Base-by-base conservation (phyloP, 179 eudicot species). In the Drosera spatulata region DNA sequence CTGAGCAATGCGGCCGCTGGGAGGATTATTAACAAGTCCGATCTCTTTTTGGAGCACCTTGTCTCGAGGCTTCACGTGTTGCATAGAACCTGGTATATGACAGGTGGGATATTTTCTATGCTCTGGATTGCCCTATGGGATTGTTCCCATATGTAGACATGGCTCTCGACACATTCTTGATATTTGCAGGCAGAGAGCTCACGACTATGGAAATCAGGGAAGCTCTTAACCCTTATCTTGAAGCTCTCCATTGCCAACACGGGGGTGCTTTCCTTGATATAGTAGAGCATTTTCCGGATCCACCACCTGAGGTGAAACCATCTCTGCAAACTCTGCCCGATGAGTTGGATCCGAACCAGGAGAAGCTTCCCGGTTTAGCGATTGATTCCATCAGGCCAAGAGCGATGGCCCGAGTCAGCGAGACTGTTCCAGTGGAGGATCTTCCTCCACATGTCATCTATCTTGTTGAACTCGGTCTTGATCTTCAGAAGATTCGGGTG, bases 141-240 rank as follows among this genome's bases (percentile, higher is more conserved):
- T 10, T 44, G 51, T 58, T 22, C 33, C 33, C 33, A 22, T 22
- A 0, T 22, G 33, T 12, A 43, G 10, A 15, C 41, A 14, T 52
- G 13, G 58, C 22, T 50, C 59, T 5, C 3, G 44, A 61, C 9
- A 50, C n/a, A 10, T 60, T 62, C 62, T 59, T 69, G 47, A 6
- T 42, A 22, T 40, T 63, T 66, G 50, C 72, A 88, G 95, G 95
- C 39, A 74, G 86, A 63, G 95, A 86, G 82, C 88, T 86, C 40
- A 76, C 96, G 5, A 86, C 96, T 64, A 84, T 80, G 62, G 96
- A 88, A 77, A 88, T 88, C 43, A 73, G 91, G 74, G 91, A 88
- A 55, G 83, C 91, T 56, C 84, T 88, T 33, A 73, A 70, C 58
- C 95, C 95, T 72, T n/a, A n/a, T n/a, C n/a, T 22, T 22, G 33